phyloP scores from a whole-genome alignment of 129 eudicot species.

The Flaveria sonorensis region DNA sequence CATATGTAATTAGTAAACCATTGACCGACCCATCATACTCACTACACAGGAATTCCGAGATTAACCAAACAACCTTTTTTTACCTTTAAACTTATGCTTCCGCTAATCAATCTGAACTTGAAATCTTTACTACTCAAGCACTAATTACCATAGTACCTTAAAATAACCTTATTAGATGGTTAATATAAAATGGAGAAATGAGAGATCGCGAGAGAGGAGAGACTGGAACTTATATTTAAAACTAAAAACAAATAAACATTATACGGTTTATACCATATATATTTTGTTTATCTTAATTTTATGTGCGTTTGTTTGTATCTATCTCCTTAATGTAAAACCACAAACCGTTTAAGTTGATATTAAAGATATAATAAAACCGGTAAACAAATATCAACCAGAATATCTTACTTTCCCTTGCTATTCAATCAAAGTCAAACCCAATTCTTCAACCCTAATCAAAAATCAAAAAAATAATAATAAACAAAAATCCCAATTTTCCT shows the following conservation, averaged over 20 bases:
- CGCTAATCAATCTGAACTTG: too few species aligned
- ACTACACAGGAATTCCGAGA: too few species aligned
- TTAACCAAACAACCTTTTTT: too few species aligned
- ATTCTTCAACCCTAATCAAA: constrained; percentile 37
- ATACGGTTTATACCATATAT: background rate
- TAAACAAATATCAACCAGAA: constrained; percentile 28
- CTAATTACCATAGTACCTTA: too few species aligned
- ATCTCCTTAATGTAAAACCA: background rate
- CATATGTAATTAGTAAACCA: too few species aligned
- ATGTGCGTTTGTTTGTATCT: background rate
- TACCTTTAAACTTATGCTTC: too few species aligned
- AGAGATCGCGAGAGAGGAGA: too few species aligned
- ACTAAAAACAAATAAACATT: background rate
- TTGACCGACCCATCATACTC: too few species aligned
- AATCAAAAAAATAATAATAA: constrained; percentile 26
- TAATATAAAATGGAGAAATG: too few species aligned
- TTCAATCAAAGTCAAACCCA: constrained; percentile 45
- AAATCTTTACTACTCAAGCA: too few species aligned
- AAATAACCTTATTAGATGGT: too few species aligned
- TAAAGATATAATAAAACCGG: background rate
- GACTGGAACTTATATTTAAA: too few species aligned
- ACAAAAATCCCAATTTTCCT: constrained; percentile 33
- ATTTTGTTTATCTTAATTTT: background rate
- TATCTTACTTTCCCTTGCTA: constrained; percentile 37
- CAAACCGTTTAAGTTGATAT: background rate